Conservation (phyloP, 2,329 filamentous ascomycete genomes). For the Fusarium torreyae region DNA sequence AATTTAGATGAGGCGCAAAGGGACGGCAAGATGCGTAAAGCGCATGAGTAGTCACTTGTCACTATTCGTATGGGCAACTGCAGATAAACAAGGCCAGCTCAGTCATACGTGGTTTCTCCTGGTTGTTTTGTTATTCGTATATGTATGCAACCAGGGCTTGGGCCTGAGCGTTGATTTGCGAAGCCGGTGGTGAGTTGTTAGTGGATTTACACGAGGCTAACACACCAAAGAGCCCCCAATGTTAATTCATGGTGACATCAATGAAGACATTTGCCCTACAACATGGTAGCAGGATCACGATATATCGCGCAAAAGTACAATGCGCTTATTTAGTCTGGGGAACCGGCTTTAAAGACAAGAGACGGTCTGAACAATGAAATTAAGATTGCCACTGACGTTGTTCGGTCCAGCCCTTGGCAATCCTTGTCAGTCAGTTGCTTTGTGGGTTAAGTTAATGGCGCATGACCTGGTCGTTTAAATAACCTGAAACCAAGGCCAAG, state of each 20-base stretch:
- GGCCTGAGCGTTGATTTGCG: slow-evolving; percentile 12
- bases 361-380: slow-evolving; percentile 23
- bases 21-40: slow-evolving; percentile 13
- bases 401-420: slow-evolving; percentile 15
- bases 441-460: slow-evolving; percentile 26
- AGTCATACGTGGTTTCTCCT: slow-evolving; percentile 8
- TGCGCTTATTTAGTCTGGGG: slow-evolving; percentile 19
- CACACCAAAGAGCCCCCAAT: not conserved
- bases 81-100: slow-evolving; percentile 3
- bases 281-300: slow-evolving; percentile 4
- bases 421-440: slow-evolving; percentile 14
- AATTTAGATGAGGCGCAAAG: slow-evolving; percentile 1
- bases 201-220: slow-evolving; percentile 1
- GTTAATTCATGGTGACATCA: not conserved
- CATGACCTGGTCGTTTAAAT: slow-evolving; percentile 37
- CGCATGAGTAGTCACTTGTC: not conserved
- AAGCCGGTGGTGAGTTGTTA: slow-evolving; percentile 28
- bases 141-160: slow-evolving; percentile 5
- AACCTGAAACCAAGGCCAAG: slow-evolving; percentile 42
- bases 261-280: not conserved
- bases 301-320: not conserved
- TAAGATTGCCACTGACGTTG: slow-evolving; percentile 44
- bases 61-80: not conserved
- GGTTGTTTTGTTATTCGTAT: slow-evolving; percentile 3
- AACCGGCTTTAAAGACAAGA: slow-evolving; percentile 7